These are phyloP conservation scores for Entamoeba moshkovskii DNA, from an alignment of 208 protist species.

Conservation along the genomic window DNA sequence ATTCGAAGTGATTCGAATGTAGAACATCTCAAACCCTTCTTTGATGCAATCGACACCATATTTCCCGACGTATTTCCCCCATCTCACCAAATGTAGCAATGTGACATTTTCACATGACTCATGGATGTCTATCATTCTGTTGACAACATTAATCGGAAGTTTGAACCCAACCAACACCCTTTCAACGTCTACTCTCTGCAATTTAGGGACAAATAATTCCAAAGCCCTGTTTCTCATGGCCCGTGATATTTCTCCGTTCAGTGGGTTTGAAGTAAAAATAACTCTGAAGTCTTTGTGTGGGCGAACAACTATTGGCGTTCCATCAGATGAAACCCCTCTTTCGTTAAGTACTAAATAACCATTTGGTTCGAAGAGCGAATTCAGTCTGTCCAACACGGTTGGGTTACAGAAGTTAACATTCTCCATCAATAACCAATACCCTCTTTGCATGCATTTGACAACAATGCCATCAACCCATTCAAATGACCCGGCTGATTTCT, in stretches of 20 bases:
- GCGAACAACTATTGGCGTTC: not conserved
- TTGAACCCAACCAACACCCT: not conserved
- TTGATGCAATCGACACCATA: not conserved
- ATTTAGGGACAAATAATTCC: not conserved
- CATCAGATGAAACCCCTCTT: not conserved
- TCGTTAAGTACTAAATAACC: conserved; percentile 38
- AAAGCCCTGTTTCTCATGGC: not conserved
- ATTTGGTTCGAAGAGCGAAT: conserved; percentile 91
- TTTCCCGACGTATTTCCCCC: not conserved
- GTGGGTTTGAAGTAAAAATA: not conserved
- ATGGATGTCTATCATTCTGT: not conserved
- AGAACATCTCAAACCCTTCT: not conserved
- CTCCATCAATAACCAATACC: conserved; percentile 94
- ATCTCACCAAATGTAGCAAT: not conserved
- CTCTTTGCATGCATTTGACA: conserved; percentile 64
- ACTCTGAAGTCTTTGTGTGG: not conserved
- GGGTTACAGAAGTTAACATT: conserved; percentile 96
- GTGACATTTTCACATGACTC: not conserved
- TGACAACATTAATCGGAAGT: not conserved
- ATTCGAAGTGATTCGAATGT: not conserved
- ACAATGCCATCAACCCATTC: conserved; percentile 96
- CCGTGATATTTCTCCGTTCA: not conserved
- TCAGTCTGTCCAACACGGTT: conserved; percentile 95
- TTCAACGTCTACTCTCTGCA: not conserved
- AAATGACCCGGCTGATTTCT: conserved; percentile 72